phyloP scores from a whole-genome alignment of 495 filamentous ascomycete species.

The Penicillium verhagenii region DNA sequence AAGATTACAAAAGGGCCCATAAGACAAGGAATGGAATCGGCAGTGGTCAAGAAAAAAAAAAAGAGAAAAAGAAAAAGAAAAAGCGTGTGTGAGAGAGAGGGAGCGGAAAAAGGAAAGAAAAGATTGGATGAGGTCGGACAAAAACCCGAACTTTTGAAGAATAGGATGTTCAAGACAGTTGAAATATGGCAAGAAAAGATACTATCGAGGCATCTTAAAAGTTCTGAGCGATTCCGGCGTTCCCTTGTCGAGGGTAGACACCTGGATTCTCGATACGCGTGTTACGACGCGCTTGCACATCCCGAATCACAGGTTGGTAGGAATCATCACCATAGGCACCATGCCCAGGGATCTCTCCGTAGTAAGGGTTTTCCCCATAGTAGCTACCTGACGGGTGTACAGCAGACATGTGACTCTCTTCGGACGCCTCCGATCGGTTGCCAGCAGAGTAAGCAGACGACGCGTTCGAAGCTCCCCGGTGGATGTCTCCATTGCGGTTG shows the following conservation, averaged over 20 bases:
- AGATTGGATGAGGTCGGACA: slow-evolving; percentile 1
- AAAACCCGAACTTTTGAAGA: slow-evolving; percentile 13
- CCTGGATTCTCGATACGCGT: slow-evolving; percentile 88
- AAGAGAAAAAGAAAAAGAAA: neutral
- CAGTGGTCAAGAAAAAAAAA: slow-evolving; percentile 6
- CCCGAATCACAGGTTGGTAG: slow-evolving; percentile 85
- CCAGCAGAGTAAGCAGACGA: slow-evolving; percentile 91
- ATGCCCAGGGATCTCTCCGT: slow-evolving; percentile 53
- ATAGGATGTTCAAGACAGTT: neutral
- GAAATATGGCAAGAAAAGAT: neutral
- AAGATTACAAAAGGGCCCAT: slow-evolving; percentile 10
- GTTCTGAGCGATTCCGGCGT: slow-evolving; percentile 96
- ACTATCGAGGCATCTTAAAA: slow-evolving; percentile 54
- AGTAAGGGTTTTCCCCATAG: slow-evolving; percentile 56
- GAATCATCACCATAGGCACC: slow-evolving; percentile 55
- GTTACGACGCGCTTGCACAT: slow-evolving; percentile 86
- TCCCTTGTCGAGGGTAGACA: slow-evolving; percentile 84
- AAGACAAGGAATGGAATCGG: slow-evolving; percentile 24
- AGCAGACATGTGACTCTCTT: slow-evolving; percentile 61
- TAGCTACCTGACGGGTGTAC: slow-evolving; percentile 46
- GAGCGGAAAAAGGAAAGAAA: too few relatives aligned
- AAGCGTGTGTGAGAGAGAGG: too few relatives aligned
- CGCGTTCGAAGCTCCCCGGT: slow-evolving; percentile 90
- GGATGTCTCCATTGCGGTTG: slow-evolving; percentile 65
- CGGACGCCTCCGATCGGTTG: slow-evolving; percentile 80